phyloP scores from a whole-genome alignment of 1,284 basidiomycete genomes.

The Marasmius fiardii region DNA sequence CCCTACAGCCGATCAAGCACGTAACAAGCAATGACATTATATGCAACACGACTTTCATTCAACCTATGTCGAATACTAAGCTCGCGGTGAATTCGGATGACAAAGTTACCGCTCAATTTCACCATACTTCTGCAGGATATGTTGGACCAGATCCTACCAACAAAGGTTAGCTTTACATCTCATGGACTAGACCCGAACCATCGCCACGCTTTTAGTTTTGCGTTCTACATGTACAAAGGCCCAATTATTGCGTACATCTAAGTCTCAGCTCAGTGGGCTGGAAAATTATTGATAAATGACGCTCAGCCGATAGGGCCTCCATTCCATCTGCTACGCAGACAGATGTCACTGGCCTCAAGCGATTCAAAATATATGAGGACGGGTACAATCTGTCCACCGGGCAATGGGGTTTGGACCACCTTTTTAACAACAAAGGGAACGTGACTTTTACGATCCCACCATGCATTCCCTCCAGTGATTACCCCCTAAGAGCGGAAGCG shows the following conservation, averaged over 20 bases:
- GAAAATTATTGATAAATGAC: neutral
- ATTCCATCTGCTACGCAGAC: constrained; percentile 42
- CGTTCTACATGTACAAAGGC: constrained; percentile 54
- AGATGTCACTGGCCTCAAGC: constrained; percentile 46
- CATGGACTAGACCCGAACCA: too few species aligned
- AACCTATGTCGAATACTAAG: constrained; percentile 45
- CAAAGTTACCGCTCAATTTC: constrained; percentile 50
- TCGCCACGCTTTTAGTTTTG: too few species aligned
- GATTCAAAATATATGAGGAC: constrained; percentile 49
- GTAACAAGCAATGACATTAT: constrained; percentile 55
- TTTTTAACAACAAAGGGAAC: constrained; percentile 42
- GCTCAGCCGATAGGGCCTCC: constrained; percentile 15
- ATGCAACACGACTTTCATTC: constrained; percentile 60
- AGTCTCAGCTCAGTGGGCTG: neutral
- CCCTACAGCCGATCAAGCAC: constrained; percentile 44
- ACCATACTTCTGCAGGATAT: constrained; percentile 45
- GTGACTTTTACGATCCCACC: constrained; percentile 36
- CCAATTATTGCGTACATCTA: constrained; percentile 54
- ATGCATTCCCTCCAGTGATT: constrained; percentile 38
- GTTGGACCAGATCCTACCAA: constrained; percentile 42
- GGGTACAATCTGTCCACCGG: constrained; percentile 12
- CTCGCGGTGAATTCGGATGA: constrained; percentile 49
- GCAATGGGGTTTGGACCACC: constrained; percentile 35
- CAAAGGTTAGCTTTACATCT: too few species aligned
- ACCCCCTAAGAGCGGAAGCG: constrained; percentile 31